These are phyloP conservation scores for Globisporangium uncinulatum DNA, from an alignment of 352 stramenopile species.

Conservation along the genomic window DNA sequence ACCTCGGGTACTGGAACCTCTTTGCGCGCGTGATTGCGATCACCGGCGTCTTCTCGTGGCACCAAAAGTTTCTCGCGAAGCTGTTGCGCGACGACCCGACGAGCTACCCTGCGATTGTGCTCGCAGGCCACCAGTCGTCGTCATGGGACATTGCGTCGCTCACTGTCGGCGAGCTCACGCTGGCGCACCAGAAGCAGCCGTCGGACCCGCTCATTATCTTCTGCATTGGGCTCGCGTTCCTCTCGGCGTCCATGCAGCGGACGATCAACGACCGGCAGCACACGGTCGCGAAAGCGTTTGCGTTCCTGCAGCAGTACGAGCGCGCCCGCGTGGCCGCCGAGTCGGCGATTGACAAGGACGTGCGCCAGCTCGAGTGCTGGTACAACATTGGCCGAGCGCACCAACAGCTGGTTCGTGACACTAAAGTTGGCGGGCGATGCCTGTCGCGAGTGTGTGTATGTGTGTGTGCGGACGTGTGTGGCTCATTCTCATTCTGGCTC, in stretches of 20 bases:
- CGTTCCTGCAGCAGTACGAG: slow-evolving; percentile 82
- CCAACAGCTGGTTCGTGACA: slow-evolving; percentile 69
- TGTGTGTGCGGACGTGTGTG: neutral
- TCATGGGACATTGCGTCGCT: slow-evolving; percentile 83
- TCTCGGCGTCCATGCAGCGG: slow-evolving; percentile 80
- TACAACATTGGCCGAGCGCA: slow-evolving; percentile 86
- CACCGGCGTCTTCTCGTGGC: slow-evolving; percentile 82
- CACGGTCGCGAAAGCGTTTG: slow-evolving; percentile 81
- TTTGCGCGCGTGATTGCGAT: slow-evolving; percentile 81
- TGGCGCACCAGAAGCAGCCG: slow-evolving; percentile 75
- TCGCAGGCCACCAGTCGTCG: slow-evolving; percentile 79
- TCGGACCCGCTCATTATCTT: slow-evolving; percentile 74
- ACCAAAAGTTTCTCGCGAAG: slow-evolving; percentile 85
- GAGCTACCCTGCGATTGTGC: slow-evolving; percentile 73
- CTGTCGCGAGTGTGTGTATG: neutral
- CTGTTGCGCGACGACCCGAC: slow-evolving; percentile 67
- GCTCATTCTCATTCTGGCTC: neutral
- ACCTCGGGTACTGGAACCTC: slow-evolving; percentile 82
- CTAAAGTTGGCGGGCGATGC: neutral
- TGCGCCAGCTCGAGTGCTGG: slow-evolving; percentile 71
- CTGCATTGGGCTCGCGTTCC: slow-evolving; percentile 79
- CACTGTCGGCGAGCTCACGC: slow-evolving; percentile 77
- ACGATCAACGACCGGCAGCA: slow-evolving; percentile 84
- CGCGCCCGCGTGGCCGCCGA: slow-evolving; percentile 35
- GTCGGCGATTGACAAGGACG: slow-evolving; percentile 53